Base-by-base conservation (phyloP, 139 green algal genomes). In the Dunaliella primolecta region DNA sequence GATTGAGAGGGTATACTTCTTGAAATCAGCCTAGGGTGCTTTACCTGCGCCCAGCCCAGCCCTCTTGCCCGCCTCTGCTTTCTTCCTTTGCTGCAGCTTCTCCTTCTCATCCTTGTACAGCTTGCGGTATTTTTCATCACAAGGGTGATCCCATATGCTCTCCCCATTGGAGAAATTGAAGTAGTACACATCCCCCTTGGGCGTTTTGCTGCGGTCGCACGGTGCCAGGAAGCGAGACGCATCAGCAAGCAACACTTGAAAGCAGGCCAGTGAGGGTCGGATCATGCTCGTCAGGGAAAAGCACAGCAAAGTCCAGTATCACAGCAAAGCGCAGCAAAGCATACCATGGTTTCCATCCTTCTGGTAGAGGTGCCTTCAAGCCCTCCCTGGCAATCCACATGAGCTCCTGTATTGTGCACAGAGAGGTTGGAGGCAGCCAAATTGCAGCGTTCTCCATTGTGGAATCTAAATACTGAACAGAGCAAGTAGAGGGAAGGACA, bases 131-230 rank as follows among this genome's bases (percentile, higher is more conserved):
- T 92, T 88, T 56, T 95, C 92, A 80, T 97, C 94, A 77, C 93
- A 97, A 23, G 94, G 94, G 81, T 97, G 94, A 77, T 97, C 94
- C 94, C 94, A 97, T 32, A 95, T 92, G 85, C 89, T 94, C 83
- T 97, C 91, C 1, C 94, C 93, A 0, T 84, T 92, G 29, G 37
- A 71, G 85, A 97, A 97, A 85, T 96, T 96, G 88, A 97, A 97
- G 84, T 97, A 97, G 81, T 97, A 97, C 3, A 97, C 95, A 30
- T 97, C 93, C 0, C 92, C 89, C 1, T 86, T 82, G 21, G 93
- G 92, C 2, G 93, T 92, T 88, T 92, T 90, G 87, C 91, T 93
- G 88, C 85, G 83, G n/a, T n/a, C n/a, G n/a, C n/a, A 11, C 32
- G 30, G 29, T 20, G 31, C 24, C 37, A 2, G 30, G 1, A 79